These are phyloP conservation scores for Leccinum arenicola DNA, from an alignment of 768 basidiomycete species.

Conservation along the genomic window DNA sequence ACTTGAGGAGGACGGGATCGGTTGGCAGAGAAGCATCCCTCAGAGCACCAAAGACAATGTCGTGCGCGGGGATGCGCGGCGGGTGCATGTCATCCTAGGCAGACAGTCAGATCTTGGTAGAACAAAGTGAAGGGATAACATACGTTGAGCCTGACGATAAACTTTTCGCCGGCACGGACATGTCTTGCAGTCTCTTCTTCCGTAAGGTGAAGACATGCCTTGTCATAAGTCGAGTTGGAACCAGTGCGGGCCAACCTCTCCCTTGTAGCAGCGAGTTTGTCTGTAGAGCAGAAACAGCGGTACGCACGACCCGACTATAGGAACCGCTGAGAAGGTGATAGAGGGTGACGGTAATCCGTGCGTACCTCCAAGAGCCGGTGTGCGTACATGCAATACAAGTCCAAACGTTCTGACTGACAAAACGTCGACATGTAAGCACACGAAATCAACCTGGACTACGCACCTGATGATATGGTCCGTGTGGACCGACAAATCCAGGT, in stretches of 20 bases:
- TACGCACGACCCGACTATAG: slow-evolving; percentile 83
- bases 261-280: slow-evolving; percentile 64
- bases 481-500: slow-evolving; percentile 70
- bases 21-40: slow-evolving; percentile 78
- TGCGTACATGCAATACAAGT: slow-evolving; percentile 77
- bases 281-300: slow-evolving; percentile 87
- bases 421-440: slow-evolving; percentile 1
- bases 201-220: slow-evolving; percentile 79
- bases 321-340: neutral
- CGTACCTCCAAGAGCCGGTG: slow-evolving; percentile 73
- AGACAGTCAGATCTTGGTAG: neutral
- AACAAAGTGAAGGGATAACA: slow-evolving; percentile 17
- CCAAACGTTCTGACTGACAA: slow-evolving; percentile 79
- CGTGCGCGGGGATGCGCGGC: slow-evolving; percentile 45
- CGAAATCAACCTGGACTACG: neutral
- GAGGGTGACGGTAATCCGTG: neutral
- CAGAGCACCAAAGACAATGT: slow-evolving; percentile 74
- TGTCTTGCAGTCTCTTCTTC: slow-evolving; percentile 81
- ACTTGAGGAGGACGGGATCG: slow-evolving; percentile 90
- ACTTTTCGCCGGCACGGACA: slow-evolving; percentile 71
- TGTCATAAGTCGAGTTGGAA: slow-evolving; percentile 81
- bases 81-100: slow-evolving; percentile 59
- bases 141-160: slow-evolving; percentile 87
- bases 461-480: slow-evolving; percentile 88
- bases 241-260: slow-evolving; percentile 69